Evolutionary conservation across 768 basidiomycete species (phyloP), one percentile per base, ranked within the genome.

Genomic region (Tricholoma flavovirens): DNA sequence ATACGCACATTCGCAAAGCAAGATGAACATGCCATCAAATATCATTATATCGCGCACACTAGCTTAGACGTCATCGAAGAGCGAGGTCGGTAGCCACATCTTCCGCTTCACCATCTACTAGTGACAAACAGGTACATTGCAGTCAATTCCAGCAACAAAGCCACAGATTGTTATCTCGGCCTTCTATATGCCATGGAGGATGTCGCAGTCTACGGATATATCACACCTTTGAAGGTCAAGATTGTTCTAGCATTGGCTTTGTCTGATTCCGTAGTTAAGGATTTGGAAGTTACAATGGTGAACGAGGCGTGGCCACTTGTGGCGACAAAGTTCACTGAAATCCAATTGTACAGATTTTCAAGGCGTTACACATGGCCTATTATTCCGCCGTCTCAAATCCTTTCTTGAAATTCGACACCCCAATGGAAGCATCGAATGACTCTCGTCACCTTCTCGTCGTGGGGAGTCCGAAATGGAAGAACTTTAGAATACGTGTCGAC

Each of bases 141-240:
- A 79, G 78, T 78, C 42, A 70, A 65, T 66, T 74, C 77, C 57
- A 79, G 77, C 15, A 76, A 76, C 26, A 92, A 90, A 69, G 73
- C 80, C 3, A 76, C 75, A 4, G 92, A 95, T 32, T 86, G 87
- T 66, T 96, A 94, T 66, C 78, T 93, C 35, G 93, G 92, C 5
- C 75, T 95, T 54, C 71, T 96, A 22, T 93, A 91, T 68, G 80
- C 87, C n/a, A 87, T 95, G 78, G 93, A 96, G 71, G 93, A 95
- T 62, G 87, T 91, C 50, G 92, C 90, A 2, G 90, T 93, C 36
- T 95, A 95, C 69, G 93, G 93, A 38, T 96, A 93, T 71, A 82
- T 93, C 50, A 93, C 91, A 9, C 90, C 93, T 11, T 74, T 91
- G 58, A 90, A 88, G 66, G 79, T 93, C 64, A 94, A 93, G 75